These are phyloP conservation scores for Eutypa lata DNA, from an alignment of 2,329 filamentous ascomycete genomes.

Conservation along the genomic window DNA sequence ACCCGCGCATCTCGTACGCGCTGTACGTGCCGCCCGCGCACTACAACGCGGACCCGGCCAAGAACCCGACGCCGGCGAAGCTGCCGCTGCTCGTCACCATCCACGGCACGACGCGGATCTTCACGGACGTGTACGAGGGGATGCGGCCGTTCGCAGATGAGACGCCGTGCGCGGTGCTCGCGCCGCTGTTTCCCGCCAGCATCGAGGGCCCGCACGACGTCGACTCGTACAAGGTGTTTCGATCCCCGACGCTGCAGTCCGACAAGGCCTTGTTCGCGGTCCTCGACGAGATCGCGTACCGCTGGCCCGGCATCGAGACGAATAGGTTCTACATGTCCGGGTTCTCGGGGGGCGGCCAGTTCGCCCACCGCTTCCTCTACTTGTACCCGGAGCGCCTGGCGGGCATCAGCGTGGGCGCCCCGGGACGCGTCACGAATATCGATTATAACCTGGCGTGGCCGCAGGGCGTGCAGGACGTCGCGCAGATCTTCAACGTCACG, in stretches of 20 bases:
- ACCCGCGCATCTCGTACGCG: conserved; percentile 26
- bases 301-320: conserved; percentile 27
- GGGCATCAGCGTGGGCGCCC: conserved; percentile 28
- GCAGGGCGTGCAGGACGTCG: conserved; percentile 14
- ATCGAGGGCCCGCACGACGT: conserved; percentile 26
- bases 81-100: conserved; percentile 26
- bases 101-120: conserved; percentile 26
- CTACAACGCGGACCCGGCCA: conserved; percentile 10
- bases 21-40: conserved; percentile 23
- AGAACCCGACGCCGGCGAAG: conserved; percentile 6
- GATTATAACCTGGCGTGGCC: conserved; percentile 20
- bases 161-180: conserved; percentile 22
- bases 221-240: conserved; percentile 26
- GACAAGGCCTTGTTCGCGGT: conserved; percentile 26
- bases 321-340: conserved; percentile 25
- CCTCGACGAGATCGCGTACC: conserved; percentile 24
- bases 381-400: conserved; percentile 26
- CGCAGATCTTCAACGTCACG: conserved; percentile 11
- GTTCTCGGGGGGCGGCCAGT: conserved; percentile 30
- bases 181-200: conserved; percentile 28
- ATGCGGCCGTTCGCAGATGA: conserved; percentile 23
- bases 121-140: conserved; percentile 9
- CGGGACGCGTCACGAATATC: conserved; percentile 23
- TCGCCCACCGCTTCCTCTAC: conserved; percentile 29
- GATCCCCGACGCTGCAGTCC: conserved; percentile 17